Evolutionary conservation across 2,329 filamentous ascomycete species (phyloP).

Genomic region (Claviceps digitariae): DNA sequence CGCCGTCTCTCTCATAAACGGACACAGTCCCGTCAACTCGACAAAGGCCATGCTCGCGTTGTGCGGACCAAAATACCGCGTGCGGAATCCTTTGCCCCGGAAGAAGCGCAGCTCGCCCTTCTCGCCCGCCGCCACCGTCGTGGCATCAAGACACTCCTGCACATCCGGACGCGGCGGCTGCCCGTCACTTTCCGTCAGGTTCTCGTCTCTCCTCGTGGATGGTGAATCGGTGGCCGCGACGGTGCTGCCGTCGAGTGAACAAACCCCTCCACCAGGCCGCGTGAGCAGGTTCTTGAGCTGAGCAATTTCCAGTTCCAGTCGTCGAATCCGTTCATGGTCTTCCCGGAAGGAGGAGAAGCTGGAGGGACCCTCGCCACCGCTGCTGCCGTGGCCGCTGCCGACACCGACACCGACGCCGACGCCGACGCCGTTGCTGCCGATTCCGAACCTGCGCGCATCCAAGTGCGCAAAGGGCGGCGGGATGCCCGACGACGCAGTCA

Average conservation of each 20-base stretch:
- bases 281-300: constrained; percentile 40
- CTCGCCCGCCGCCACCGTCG: constrained; percentile 26
- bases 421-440: constrained; percentile 7
- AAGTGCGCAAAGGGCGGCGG: constrained; percentile 29
- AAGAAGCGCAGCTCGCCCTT: constrained; percentile 44
- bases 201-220: constrained; percentile 30
- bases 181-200: constrained; percentile 16
- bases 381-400: constrained; percentile 10
- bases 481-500: constrained; percentile 32
- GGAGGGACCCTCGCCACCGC: constrained; percentile 16
- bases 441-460: constrained; percentile 25
- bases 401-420: constrained; percentile 13
- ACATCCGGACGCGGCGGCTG: constrained; percentile 22
- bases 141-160: constrained; percentile 26
- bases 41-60: constrained; percentile 48
- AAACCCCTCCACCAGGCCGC: constrained; percentile 22
- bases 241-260: constrained; percentile 37
- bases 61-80: constrained; percentile 45
- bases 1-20: constrained; percentile 49
- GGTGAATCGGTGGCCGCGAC: constrained; percentile 31
- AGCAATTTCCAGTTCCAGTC: constrained; percentile 44
- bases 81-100: constrained; percentile 45
- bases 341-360: constrained; percentile 22
- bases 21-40: constrained; percentile 42
- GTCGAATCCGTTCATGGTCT: constrained; percentile 44